A percentile compares a stretch with the other conserved stretches of the same genome.
Conservation (phyloP, 192 early-diverging fungal species). For the Rhizophagus clarus region DNA sequence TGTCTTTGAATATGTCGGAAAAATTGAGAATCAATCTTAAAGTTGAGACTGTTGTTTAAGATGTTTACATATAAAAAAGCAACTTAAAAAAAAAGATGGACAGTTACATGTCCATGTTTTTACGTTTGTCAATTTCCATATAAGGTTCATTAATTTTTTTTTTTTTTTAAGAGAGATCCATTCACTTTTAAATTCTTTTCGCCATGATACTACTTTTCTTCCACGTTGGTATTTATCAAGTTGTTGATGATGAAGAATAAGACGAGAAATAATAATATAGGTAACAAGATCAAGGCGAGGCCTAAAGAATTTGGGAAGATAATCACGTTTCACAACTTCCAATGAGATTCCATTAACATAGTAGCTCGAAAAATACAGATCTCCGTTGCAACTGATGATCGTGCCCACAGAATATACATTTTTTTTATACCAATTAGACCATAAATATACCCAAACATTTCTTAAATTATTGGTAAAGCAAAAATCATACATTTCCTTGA, state of each 20-base stretch:
- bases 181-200: slow-evolving; percentile 11
- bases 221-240: neutral
- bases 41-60: neutral
- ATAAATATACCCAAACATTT: neutral
- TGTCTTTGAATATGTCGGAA: neutral
- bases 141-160: neutral
- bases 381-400: neutral
- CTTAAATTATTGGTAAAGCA: neutral
- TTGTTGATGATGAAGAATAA: neutral
- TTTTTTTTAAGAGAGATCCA: neutral
- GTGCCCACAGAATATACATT: neutral
- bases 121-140: neutral
- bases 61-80: neutral
- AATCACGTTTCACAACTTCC: neutral
- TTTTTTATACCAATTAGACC: slow-evolving; percentile 4
- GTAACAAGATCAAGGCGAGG: neutral
- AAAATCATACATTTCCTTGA: slow-evolving; percentile 3
- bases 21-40: neutral
- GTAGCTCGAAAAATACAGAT: neutral
- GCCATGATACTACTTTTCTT: neutral
- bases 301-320: neutral
- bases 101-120: neutral
- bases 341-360: neutral
- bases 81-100: neutral
- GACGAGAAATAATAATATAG: neutral